Percentiles rank a stretch among this genome's conserved stretches.
phyloP scores from a whole-genome alignment of 257 asterid genomes.

The Solanum chiquidenum region DNA sequence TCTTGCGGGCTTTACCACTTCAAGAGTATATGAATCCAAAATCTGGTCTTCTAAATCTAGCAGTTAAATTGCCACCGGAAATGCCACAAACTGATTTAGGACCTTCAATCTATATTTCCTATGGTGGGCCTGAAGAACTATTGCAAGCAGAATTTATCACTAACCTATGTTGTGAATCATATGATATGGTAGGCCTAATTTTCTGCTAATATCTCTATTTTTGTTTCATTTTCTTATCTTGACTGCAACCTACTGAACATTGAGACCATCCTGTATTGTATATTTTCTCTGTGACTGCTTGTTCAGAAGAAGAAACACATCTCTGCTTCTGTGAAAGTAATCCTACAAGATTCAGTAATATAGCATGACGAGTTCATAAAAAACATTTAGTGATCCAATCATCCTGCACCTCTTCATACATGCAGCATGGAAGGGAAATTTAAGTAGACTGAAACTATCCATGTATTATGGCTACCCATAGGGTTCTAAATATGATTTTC shows the following conservation, averaged over 20 bases:
- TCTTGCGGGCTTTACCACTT: conserved; percentile 66
- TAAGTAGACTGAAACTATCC: background rate
- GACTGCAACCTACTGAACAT: background rate
- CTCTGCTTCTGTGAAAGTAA: background rate
- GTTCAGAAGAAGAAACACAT: background rate
- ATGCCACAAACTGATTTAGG: conserved; percentile 58
- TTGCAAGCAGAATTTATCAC: conserved; percentile 54
- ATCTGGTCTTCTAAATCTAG: conserved; percentile 75
- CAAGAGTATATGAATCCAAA: conserved; percentile 72
- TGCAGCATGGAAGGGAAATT: background rate
- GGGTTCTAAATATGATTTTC: background rate
- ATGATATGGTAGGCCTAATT: conserved; percentile 59
- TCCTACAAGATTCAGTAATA: background rate
- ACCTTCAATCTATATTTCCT: conserved; percentile 69
- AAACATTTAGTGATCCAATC: background rate
- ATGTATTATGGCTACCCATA: background rate
- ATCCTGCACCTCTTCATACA: background rate
- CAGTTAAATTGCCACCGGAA: conserved; percentile 62
- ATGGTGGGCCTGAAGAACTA: conserved; percentile 72
- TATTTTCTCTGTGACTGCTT: background rate
- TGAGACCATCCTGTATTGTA: background rate
- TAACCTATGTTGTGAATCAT: conserved; percentile 64
- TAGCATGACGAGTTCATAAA: background rate
- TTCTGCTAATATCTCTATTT: background rate
- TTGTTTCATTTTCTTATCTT: background rate